A percentile compares a stretch with the other conserved stretches of the same genome.
Conservation (phyloP, 306 rosid species). For the Cyamopsis tetragonoloba region DNA sequence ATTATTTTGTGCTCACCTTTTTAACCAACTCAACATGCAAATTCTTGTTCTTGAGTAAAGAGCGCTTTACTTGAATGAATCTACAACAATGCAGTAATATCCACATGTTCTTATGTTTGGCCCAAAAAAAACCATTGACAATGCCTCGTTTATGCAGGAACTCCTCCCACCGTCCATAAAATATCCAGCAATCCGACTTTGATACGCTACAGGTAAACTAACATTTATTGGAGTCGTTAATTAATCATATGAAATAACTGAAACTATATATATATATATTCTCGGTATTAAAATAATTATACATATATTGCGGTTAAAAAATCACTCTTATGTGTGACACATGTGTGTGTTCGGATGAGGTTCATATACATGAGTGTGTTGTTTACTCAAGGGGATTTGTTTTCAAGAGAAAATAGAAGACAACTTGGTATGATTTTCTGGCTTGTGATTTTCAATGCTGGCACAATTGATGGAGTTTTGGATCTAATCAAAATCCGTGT, state of each 20-base stretch:
- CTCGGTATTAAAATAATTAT: not conserved
- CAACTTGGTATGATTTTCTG: too few relatives aligned
- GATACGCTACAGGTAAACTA: not conserved
- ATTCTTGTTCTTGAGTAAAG: slow-evolving; percentile 9
- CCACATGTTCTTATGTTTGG: slow-evolving; percentile 27
- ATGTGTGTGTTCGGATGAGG: too few relatives aligned
- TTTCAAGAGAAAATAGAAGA: too few relatives aligned
- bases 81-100: slow-evolving; percentile 2
- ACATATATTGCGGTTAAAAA: not conserved
- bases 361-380: too few relatives aligned
- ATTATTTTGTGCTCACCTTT: slow-evolving; percentile 10
- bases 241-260: not conserved
- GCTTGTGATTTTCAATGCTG: too few relatives aligned
- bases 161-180: not conserved
- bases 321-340: not conserved
- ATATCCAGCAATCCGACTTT: slow-evolving; percentile 9
- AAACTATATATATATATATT: too few relatives aligned
- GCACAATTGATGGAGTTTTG: too few relatives aligned
- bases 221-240: not conserved
- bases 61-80: not conserved
- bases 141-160: slow-evolving; percentile 13
- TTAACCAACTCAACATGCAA: slow-evolving; percentile 13
- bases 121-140: slow-evolving; percentile 14
- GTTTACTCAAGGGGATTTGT: too few relatives aligned
- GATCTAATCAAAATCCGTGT: too few relatives aligned